A percentile compares a stretch with the other conserved stretches of the same genome.
Conservation (phyloP, 208 protist species). For the Wallacemonas sp. region DNA sequence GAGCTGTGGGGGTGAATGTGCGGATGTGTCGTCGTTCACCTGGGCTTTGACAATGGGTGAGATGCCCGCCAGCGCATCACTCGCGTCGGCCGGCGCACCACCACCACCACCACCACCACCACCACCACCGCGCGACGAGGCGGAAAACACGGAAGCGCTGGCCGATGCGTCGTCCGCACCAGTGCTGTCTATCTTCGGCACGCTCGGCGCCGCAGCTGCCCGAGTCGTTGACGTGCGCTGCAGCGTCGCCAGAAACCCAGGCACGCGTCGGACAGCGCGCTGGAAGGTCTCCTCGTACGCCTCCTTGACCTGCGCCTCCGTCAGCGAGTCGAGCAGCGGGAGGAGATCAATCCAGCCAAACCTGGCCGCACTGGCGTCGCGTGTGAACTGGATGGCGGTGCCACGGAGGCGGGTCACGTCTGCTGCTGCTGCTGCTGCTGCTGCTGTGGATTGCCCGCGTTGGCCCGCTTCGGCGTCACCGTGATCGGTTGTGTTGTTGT, state of each 20-base stretch:
- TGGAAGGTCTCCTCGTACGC: conserved; percentile 37
- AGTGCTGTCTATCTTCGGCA: too few species aligned
- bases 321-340: conserved; percentile 41
- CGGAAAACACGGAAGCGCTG: background rate
- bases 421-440: conserved; percentile 2
- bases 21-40: too few species aligned
- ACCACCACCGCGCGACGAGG: too few species aligned
- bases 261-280: conserved; percentile 28
- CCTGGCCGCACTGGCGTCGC: background rate
- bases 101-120: too few species aligned
- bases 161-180: too few species aligned
- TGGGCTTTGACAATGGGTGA: background rate
- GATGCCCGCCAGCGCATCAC: background rate
- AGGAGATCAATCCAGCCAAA: conserved; percentile 30
- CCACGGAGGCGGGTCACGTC: background rate
- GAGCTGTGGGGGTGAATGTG: too few species aligned
- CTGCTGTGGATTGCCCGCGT: background rate
- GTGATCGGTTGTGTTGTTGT: background rate
- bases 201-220: too few species aligned
- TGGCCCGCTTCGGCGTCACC: background rate
- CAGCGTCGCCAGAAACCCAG: conserved; percentile 19
- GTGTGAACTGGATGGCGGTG: background rate
- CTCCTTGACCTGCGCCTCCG: conserved; percentile 35
- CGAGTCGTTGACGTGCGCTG: background rate
- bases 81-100: background rate